Conservation (phyloP, 176 grass and related monocot species). For the Avena atlantica region DNA sequence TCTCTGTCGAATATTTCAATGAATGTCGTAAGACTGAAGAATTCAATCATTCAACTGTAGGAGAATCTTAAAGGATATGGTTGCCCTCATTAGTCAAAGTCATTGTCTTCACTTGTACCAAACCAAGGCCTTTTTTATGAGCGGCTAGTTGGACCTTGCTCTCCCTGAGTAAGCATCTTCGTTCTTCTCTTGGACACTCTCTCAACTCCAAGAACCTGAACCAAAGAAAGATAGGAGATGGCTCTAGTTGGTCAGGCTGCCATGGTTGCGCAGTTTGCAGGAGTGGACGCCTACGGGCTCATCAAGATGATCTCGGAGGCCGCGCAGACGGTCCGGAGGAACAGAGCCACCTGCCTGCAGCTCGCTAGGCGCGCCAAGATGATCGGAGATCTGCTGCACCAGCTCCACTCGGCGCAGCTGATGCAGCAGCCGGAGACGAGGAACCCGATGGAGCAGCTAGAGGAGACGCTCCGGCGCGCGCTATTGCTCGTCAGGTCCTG, state of each 20-base stretch:
- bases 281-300: slow-evolving; percentile 69
- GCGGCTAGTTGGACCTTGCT: not conserved
- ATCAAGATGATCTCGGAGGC: slow-evolving; percentile 71
- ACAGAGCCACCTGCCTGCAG: slow-evolving; percentile 59
- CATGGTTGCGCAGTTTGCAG: slow-evolving; percentile 73
- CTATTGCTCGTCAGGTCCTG: slow-evolving; percentile 67
- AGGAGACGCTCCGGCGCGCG: slow-evolving; percentile 58
- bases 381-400: slow-evolving; percentile 67
- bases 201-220: not conserved
- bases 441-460: slow-evolving; percentile 63
- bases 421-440: slow-evolving; percentile 72
- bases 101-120: not conserved
- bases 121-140: not conserved
- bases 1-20: slow-evolving; percentile 4
- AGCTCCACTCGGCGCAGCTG: slow-evolving; percentile 60
- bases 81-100: not conserved
- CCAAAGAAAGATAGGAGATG: slow-evolving; percentile 41
- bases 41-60: not conserved
- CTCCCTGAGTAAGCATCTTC: not conserved
- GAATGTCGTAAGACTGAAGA: not conserved
- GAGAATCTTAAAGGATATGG: not conserved
- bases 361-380: slow-evolving; percentile 65
- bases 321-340: slow-evolving; percentile 57
- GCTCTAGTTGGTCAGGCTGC: slow-evolving; percentile 60
- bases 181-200: not conserved